Conservation (phyloP, 495 filamentous ascomycete species). For the Cenococcum geophilum region DNA sequence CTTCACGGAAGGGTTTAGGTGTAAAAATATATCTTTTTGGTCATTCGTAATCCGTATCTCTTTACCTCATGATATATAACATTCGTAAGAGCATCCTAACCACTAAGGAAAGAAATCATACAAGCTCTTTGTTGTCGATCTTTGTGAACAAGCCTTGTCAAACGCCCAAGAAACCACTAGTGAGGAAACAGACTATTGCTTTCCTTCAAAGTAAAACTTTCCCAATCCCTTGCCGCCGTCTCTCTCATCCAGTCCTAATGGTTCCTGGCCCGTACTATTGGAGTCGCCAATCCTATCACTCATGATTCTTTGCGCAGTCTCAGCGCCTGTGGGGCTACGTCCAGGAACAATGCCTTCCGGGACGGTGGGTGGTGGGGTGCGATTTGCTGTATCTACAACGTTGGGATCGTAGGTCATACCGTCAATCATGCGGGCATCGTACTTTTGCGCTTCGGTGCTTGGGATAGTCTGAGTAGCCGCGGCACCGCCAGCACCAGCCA, state of each 20-base stretch:
- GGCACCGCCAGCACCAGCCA: constrained; percentile 21
- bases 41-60: neutral
- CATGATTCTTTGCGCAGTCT: constrained; percentile 51
- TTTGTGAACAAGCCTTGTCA: neutral
- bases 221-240: constrained; percentile 39
- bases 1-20: too few relatives aligned
- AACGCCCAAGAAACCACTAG: neutral
- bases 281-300: constrained; percentile 45
- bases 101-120: neutral
- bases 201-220: constrained; percentile 50
- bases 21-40: neutral
- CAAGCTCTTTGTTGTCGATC: neutral
- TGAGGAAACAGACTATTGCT: neutral
- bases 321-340: constrained; percentile 33
- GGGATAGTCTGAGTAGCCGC: constrained; percentile 13
- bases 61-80: neutral
- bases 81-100: neutral
- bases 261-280: constrained; percentile 23
- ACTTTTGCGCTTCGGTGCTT: constrained; percentile 23
- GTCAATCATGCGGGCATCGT: constrained; percentile 39
- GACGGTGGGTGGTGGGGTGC: constrained; percentile 32
- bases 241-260: constrained; percentile 30
- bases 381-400: constrained; percentile 35
- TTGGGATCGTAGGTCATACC: constrained; percentile 39
- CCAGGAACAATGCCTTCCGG: constrained; percentile 7